These are phyloP conservation scores for Saccharomycopsis vini DNA, from an alignment of 805 yeast species.

Conservation along the genomic window DNA sequence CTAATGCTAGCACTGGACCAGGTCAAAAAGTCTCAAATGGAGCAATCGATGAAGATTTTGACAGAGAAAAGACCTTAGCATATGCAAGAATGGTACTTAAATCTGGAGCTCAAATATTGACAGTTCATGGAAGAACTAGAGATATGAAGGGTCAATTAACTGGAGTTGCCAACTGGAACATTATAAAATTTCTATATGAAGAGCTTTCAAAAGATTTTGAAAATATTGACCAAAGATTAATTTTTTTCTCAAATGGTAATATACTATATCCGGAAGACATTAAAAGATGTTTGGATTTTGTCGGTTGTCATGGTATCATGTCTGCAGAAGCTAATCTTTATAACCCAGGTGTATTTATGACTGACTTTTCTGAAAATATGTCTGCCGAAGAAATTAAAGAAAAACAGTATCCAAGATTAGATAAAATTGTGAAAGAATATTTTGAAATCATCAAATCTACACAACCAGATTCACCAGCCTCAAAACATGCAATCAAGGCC, in stretches of 20 bases:
- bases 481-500: conserved; percentile 77
- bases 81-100: conserved; percentile 83
- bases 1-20: conserved; percentile 3
- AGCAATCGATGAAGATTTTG: conserved; percentile 10
- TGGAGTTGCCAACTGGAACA: conserved; percentile 90
- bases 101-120: conserved; percentile 93
- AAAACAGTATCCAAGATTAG: conserved; percentile 77
- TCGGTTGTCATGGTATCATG: conserved; percentile 87
- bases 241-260: conserved; percentile 91
- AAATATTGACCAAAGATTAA: conserved; percentile 43
- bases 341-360: conserved; percentile 78
- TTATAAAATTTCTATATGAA: conserved; percentile 65
- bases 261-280: conserved; percentile 84
- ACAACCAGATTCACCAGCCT: conserved; percentile 46
- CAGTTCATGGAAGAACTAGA: conserved; percentile 92
- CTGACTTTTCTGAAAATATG: background rate
- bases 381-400: conserved; percentile 36
- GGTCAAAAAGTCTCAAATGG: conserved; percentile 4
- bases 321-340: conserved; percentile 92
- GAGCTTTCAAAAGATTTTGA: conserved; percentile 42
- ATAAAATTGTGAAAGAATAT: conserved; percentile 73
- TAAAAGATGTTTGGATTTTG: conserved; percentile 51
- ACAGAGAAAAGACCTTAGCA: conserved; percentile 66
- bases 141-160: conserved; percentile 97
- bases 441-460: conserved; percentile 62